These are phyloP conservation scores for Auriscalpium orientale DNA, from an alignment of 768 basidiomycete species.

Conservation along the genomic window DNA sequence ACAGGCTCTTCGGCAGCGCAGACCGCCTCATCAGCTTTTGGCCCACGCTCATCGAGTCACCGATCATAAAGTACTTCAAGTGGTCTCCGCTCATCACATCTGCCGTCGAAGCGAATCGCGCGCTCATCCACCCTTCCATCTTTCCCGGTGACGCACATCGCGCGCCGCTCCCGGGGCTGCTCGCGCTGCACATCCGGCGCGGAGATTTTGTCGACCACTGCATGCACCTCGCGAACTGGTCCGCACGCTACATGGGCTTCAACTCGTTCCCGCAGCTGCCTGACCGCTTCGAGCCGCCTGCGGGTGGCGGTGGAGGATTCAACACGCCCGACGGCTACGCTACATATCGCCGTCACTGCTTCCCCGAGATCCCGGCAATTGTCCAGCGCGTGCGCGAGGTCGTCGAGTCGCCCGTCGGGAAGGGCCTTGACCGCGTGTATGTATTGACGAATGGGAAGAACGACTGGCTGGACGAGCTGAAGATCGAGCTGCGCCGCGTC, in stretches of 20 bases:
- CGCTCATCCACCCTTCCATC: conserved; percentile 10
- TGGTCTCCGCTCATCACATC: conserved; percentile 18
- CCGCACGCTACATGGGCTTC: conserved; percentile 41
- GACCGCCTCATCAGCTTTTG: neutral
- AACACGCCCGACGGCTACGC: conserved; percentile 31
- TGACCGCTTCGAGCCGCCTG: too few relatives aligned
- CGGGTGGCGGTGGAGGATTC: conserved; percentile 28
- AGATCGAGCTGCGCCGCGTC: conserved; percentile 25
- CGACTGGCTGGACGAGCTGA: conserved; percentile 37
- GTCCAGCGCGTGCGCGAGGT: conserved; percentile 34
- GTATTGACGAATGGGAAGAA: conserved; percentile 44
- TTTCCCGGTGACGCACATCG: neutral
- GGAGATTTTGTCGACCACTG: too few relatives aligned
- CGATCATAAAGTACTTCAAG: conserved; percentile 12
- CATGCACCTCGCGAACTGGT: conserved; percentile 36
- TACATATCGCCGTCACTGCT: conserved; percentile 37
- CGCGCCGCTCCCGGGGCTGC: too few relatives aligned
- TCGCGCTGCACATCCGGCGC: too few relatives aligned
- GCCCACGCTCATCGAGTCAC: conserved; percentile 1
- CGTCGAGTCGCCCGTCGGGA: conserved; percentile 27
- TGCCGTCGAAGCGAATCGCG: conserved; percentile 18
- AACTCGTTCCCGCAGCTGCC: conserved; percentile 36
- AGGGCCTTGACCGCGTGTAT: conserved; percentile 36
- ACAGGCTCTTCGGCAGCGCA: neutral
- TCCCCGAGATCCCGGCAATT: conserved; percentile 35